A percentile compares a stretch with the other conserved stretches of the same genome.
Evolutionary conservation across 1,284 basidiomycete species (phyloP).

Genomic region (Puccinia coronata): DNA sequence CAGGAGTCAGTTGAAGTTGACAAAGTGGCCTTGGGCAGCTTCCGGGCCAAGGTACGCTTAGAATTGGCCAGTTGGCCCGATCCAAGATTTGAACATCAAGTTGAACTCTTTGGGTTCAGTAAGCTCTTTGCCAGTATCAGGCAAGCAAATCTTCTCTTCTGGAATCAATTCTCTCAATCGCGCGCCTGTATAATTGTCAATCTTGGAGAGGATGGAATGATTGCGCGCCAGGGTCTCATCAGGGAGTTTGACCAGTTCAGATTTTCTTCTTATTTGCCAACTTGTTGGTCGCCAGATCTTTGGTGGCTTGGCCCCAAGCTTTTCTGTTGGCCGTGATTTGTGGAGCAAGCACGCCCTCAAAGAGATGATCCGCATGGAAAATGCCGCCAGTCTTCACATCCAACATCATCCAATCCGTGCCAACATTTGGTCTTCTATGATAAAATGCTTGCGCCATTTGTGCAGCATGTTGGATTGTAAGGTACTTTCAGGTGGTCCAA

Average conservation of each 20-base stretch:
- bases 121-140: constrained; percentile 88
- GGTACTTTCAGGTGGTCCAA: no score
- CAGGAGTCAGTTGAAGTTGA: no score
- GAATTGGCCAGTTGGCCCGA: constrained; percentile 95
- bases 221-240: constrained; percentile 78
- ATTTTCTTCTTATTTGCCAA: constrained; percentile 83
- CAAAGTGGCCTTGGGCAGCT: no score
- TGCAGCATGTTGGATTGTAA: no score
- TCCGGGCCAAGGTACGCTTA: constrained; percentile 96
- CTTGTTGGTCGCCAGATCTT: constrained; percentile 68
- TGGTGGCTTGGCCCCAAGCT: constrained; percentile 72
- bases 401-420: constrained; percentile 99
- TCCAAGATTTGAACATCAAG: constrained; percentile 96
- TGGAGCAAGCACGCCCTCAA: constrained; percentile 88
- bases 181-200: constrained; percentile 91
- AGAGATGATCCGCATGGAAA: constrained; percentile 93
- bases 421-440: constrained; percentile 97
- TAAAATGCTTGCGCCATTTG: constrained; percentile 97
- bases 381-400: constrained; percentile 92
- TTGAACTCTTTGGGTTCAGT: no score
- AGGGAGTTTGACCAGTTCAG: constrained; percentile 71
- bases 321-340: constrained; percentile 86
- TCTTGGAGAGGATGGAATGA: constrained; percentile 81
- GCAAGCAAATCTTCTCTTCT: constrained; percentile 81
- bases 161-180: constrained; percentile 85